A percentile compares a stretch with the other conserved stretches of the same genome.
phyloP scores from a whole-genome alignment of 1,284 basidiomycete genomes.

The Papiliotrema nemorosa region DNA sequence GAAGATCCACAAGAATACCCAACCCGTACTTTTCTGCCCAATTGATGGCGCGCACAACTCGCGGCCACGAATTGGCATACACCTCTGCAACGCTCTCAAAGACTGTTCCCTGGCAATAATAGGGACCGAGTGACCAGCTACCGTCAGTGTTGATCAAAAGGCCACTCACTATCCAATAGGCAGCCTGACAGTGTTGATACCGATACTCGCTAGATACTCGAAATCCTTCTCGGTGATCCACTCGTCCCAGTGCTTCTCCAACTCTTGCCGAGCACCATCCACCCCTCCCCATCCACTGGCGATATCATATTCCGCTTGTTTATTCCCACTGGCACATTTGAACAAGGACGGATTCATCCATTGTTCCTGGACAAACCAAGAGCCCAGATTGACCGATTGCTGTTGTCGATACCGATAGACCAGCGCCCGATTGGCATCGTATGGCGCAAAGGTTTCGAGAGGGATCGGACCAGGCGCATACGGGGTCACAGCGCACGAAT shows the following conservation, averaged over 20 bases:
- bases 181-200: constrained; percentile 67
- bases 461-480: constrained; percentile 26
- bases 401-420: constrained; percentile 64
- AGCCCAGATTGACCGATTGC: constrained; percentile 64
- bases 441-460: constrained; percentile 54
- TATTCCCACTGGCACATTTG: constrained; percentile 58
- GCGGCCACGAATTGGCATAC: constrained; percentile 63
- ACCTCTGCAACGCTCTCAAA: constrained; percentile 60
- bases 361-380: constrained; percentile 71
- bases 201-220: constrained; percentile 38
- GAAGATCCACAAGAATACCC: constrained; percentile 71
- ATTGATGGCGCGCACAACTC: constrained; percentile 59
- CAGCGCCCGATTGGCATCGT: constrained; percentile 53
- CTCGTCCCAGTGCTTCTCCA: constrained; percentile 76
- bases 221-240: constrained; percentile 68
- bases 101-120: constrained; percentile 54
- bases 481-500: constrained; percentile 15
- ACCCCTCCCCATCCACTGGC: constrained; percentile 50
- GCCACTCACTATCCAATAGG: constrained; percentile 59
- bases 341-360: constrained; percentile 76
- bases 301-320: constrained; percentile 54
- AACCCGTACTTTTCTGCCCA: constrained; percentile 63
- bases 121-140: constrained; percentile 55
- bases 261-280: constrained; percentile 54
- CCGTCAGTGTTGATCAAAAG: neutral